A percentile compares a stretch with the other conserved stretches of the same genome.
Conservation (phyloP, 768 basidiomycete species). For the Rubroboletus pulcherrimus region DNA sequence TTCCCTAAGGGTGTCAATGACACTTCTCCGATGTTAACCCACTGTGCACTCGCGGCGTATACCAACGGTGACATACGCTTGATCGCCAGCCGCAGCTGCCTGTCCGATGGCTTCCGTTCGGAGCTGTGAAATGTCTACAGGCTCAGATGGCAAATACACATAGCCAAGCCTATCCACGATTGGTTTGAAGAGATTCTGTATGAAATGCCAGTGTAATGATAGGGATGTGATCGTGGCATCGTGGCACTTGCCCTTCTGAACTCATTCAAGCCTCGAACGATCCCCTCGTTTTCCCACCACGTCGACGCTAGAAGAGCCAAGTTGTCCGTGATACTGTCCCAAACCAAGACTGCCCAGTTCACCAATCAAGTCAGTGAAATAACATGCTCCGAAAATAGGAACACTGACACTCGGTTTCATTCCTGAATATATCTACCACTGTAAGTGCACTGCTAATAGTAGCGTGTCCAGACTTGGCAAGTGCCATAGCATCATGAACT, state of each 20-base stretch:
- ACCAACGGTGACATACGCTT: constrained; percentile 25
- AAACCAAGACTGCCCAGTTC: constrained; percentile 63
- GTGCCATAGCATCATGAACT: constrained; percentile 74
- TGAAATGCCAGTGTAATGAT: neutral
- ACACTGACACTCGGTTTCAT: constrained; percentile 73
- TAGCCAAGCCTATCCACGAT: constrained; percentile 77
- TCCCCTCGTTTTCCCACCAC: constrained; percentile 80
- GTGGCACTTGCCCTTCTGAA: constrained; percentile 53
- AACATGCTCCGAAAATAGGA: neutral
- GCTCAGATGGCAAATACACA: constrained; percentile 63
- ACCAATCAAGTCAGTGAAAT: neutral
- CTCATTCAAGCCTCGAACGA: constrained; percentile 51
- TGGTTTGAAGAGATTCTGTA: constrained; percentile 64
- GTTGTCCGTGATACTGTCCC: constrained; percentile 62
- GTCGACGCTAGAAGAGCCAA: constrained; percentile 52
- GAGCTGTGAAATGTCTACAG: constrained; percentile 63
- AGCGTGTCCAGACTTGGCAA: constrained; percentile 77
- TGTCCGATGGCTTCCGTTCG: constrained; percentile 69
- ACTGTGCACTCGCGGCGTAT: neutral
- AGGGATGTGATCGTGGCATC: neutral
- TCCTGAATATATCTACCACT: constrained; percentile 62
- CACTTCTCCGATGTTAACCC: constrained; percentile 39
- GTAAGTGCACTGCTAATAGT: constrained; percentile 74
- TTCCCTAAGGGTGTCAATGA: constrained; percentile 64
- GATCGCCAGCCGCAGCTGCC: constrained; percentile 47